Percentiles rank a stretch among this genome's conserved stretches.
phyloP scores from a whole-genome alignment of 2,329 filamentous ascomycete species.

The Exophiala sideris region DNA sequence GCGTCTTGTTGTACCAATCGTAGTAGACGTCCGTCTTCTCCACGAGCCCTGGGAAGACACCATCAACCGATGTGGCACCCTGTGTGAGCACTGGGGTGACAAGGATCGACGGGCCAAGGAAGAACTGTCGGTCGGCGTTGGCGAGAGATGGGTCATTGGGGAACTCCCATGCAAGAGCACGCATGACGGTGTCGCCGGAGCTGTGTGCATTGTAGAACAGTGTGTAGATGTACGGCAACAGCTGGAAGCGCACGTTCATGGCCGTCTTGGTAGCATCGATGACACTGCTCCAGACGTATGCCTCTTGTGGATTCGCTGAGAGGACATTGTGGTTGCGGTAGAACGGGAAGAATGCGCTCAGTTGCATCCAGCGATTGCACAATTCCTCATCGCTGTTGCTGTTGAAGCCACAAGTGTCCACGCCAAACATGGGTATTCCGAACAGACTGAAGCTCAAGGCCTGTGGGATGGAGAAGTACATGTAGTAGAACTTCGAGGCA shows the following conservation, averaged over 20 bases:
- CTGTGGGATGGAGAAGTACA: slow-evolving; percentile 75
- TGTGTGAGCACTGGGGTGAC: slow-evolving; percentile 64
- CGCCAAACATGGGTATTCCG: slow-evolving; percentile 73
- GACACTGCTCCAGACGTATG: slow-evolving; percentile 67
- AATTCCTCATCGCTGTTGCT: slow-evolving; percentile 66
- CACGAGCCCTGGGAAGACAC: slow-evolving; percentile 65
- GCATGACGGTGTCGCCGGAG: slow-evolving; percentile 67
- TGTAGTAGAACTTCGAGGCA: slow-evolving; percentile 65
- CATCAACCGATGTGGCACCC: slow-evolving; percentile 59
- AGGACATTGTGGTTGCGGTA: slow-evolving; percentile 73
- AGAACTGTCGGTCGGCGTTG: slow-evolving; percentile 66
- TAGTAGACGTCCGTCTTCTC: slow-evolving; percentile 60
- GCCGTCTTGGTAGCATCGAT: slow-evolving; percentile 61
- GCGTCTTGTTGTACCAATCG: slow-evolving; percentile 71
- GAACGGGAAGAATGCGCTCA: slow-evolving; percentile 72
- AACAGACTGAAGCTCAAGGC: slow-evolving; percentile 72
- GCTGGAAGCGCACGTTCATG: slow-evolving; percentile 66
- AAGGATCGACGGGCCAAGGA: slow-evolving; percentile 64
- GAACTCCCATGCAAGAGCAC: slow-evolving; percentile 69
- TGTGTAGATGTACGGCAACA: slow-evolving; percentile 75
- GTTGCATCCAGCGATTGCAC: slow-evolving; percentile 71
- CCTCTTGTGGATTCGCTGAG: slow-evolving; percentile 63
- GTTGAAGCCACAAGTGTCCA: slow-evolving; percentile 67
- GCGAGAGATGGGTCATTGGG: slow-evolving; percentile 66
- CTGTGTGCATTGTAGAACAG: slow-evolving; percentile 65